Percentiles rank a stretch among this genome's conserved stretches.
These are phyloP conservation scores for Arabidopsis lyrata DNA, from an alignment of 441 rosid genomes.

Conservation along the genomic window DNA sequence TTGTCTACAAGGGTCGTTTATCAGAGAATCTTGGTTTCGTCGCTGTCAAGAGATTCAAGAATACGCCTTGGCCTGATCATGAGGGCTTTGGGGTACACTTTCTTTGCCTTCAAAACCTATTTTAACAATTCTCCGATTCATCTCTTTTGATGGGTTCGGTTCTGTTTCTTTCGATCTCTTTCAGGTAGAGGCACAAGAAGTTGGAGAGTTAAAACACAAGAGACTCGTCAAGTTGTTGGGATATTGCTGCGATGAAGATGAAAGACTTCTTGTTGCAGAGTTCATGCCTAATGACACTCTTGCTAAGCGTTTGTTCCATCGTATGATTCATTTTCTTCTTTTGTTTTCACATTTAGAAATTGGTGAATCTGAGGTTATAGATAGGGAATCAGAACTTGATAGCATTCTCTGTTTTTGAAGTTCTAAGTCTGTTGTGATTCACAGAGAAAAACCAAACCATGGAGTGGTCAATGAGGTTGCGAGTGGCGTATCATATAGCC, in stretches of 20 bases:
- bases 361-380: conserved; percentile 6
- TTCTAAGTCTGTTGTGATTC: background rate
- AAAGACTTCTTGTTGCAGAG: conserved; percentile 86
- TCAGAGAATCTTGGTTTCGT: conserved; percentile 57
- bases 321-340: conserved; percentile 50
- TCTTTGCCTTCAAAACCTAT: background rate
- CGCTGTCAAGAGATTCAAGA: conserved; percentile 77
- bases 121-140: background rate
- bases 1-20: conserved; percentile 69
- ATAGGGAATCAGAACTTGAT: background rate
- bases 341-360: background rate
- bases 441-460: background rate
- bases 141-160: background rate
- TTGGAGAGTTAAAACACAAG: conserved; percentile 73
- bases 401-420: background rate
- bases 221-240: conserved; percentile 85
- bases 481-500: conserved; percentile 68
- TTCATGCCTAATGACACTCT: conserved; percentile 86
- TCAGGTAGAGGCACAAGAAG: conserved; percentile 78
- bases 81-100: background rate
- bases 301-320: conserved; percentile 83
- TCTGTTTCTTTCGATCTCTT: conserved; percentile 1
- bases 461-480: background rate
- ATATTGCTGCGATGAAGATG: conserved; percentile 84
- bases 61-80: conserved; percentile 71